Conservation (phyloP, 169 alveolate genomes). For the Plasmodium billcollinsi region DNA sequence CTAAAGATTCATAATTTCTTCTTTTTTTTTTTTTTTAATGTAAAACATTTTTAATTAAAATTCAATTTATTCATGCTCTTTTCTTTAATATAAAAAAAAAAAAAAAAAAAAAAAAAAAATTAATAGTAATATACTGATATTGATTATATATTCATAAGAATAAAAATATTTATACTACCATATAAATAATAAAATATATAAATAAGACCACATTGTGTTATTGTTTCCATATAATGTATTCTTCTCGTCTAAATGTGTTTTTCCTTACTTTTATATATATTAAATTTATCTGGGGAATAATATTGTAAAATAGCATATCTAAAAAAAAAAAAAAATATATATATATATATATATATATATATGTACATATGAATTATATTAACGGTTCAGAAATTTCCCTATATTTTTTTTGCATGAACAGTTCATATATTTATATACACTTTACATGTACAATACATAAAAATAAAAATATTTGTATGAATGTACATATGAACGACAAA, state of each 20-base stretch:
- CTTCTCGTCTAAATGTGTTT: too few relatives aligned
- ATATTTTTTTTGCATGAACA: not conserved
- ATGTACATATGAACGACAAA: not conserved
- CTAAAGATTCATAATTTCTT: conserved; percentile 6
- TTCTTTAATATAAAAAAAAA: not conserved
- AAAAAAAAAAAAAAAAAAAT: not conserved
- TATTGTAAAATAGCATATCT: conserved; percentile 71
- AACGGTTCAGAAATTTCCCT: too few relatives aligned
- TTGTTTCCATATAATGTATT: too few relatives aligned
- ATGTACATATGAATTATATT: not conserved
- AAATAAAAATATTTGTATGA: not conserved
- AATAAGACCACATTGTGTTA: too few relatives aligned
- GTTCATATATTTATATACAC: not conserved
- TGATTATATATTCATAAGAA: too few relatives aligned
- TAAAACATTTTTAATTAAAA: not conserved
- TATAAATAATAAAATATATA: too few relatives aligned
- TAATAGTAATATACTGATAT: too few relatives aligned
- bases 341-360: not conserved
- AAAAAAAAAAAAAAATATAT: not conserved
- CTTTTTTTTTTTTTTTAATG: not conserved
- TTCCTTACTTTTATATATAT: not conserved
- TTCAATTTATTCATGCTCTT: not conserved
- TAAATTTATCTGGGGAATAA: not conserved
- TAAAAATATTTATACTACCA: too few relatives aligned
- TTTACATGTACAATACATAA: not conserved